These are phyloP conservation scores for Asterella californica DNA, from an alignment of 225 moss, liverwort and hornwort species.

Conservation along the genomic window DNA sequence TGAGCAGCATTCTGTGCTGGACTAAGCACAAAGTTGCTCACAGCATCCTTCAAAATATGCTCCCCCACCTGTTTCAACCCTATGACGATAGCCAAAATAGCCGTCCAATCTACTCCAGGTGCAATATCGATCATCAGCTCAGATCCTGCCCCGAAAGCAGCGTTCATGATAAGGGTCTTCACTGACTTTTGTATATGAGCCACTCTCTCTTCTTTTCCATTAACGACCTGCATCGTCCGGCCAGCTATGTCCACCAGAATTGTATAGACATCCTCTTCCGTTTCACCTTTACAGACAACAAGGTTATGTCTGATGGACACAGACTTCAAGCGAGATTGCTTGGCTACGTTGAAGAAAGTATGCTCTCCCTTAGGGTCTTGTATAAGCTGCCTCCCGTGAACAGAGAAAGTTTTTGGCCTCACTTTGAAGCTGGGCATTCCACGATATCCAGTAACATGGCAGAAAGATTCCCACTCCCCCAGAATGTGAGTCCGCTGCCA, in stretches of 20 bases:
- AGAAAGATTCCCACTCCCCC: conserved; percentile 86
- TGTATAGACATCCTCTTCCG: conserved; percentile 64
- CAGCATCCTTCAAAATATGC: conserved; percentile 69
- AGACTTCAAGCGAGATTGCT: conserved; percentile 72
- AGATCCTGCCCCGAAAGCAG: conserved; percentile 77
- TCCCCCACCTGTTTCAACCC: conserved; percentile 81
- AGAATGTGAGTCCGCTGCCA: conserved; percentile 62
- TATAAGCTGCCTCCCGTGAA: conserved; percentile 64
- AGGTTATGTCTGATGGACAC: conserved; percentile 81
- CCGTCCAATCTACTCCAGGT: conserved; percentile 83
- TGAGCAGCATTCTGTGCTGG: conserved; percentile 72
- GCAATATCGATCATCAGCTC: conserved; percentile 81
- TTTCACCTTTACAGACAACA: conserved; percentile 66
- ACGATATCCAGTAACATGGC: conserved; percentile 72
- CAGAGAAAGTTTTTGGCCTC: conserved; percentile 66
- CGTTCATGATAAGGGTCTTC: conserved; percentile 85
- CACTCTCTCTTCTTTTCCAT: conserved; percentile 73
- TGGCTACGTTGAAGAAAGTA: conserved; percentile 66
- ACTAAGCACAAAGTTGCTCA: conserved; percentile 66
- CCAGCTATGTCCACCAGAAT: conserved; percentile 80
- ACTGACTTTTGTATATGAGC: conserved; percentile 67
- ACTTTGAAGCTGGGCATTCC: conserved; percentile 89
- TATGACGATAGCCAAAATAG: conserved; percentile 59
- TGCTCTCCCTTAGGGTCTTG: conserved; percentile 42
- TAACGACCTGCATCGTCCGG: conserved; percentile 83